phyloP scores from a whole-genome alignment of 805 yeast genomes.

The Zygosaccharomyces rouxii region DNA sequence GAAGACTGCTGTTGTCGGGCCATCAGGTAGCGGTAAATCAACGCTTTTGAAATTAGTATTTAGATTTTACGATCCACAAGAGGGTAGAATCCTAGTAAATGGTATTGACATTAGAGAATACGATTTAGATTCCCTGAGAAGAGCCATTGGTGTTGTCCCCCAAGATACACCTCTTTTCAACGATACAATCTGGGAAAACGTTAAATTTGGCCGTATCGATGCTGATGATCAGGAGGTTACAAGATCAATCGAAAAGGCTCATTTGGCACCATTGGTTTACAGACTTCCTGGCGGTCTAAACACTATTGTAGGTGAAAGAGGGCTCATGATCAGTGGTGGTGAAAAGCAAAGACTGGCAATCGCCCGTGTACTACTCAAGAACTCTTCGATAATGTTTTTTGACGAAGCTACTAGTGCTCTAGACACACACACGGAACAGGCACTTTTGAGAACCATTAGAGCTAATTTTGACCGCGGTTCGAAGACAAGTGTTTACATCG shows the following conservation, averaged over 20 bases:
- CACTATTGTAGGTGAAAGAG: slow-evolving; percentile 93
- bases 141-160: slow-evolving; percentile 85
- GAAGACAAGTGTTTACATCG: slow-evolving; percentile 83
- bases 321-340: slow-evolving; percentile 99
- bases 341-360: slow-evolving; percentile 95
- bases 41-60: slow-evolving; percentile 80
- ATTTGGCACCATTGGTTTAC: slow-evolving; percentile 54
- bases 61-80: slow-evolving; percentile 79
- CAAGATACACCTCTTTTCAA: slow-evolving; percentile 96
- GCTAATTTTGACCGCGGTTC: slow-evolving; percentile 52
- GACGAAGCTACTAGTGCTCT: slow-evolving; percentile 97
- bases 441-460: slow-evolving; percentile 69
- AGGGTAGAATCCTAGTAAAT: slow-evolving; percentile 77
- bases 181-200: slow-evolving; percentile 82
- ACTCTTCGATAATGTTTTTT: slow-evolving; percentile 85
- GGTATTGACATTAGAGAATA: slow-evolving; percentile 81
- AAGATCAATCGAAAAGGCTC: slow-evolving; percentile 62
- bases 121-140: slow-evolving; percentile 69
- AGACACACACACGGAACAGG: slow-evolving; percentile 94
- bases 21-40: slow-evolving; percentile 94
- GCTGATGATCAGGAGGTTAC: slow-evolving; percentile 71
- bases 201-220: slow-evolving; percentile 74
- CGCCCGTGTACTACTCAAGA: slow-evolving; percentile 81
- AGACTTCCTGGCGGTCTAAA: slow-evolving; percentile 79
- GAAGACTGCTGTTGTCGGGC: slow-evolving; percentile 93